Conservation (phyloP, 768 basidiomycete genomes). For the Gymnopilus dilepis region DNA sequence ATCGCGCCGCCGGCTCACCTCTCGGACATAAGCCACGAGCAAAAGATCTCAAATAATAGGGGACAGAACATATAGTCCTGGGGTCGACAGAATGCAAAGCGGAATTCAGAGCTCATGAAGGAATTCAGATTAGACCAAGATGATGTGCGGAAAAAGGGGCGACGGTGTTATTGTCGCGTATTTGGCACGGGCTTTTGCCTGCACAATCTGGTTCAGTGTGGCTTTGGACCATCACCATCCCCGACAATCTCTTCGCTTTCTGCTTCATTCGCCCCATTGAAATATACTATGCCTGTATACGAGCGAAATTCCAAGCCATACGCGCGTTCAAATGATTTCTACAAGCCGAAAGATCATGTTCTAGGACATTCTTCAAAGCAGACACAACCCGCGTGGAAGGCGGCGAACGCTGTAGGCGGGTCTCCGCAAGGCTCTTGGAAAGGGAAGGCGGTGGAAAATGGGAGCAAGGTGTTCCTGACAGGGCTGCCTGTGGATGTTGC, state of each 20-base stretch:
- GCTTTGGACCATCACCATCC: neutral
- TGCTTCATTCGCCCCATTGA: no score
- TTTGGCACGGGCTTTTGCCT: constrained; percentile 6
- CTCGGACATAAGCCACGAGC: no score
- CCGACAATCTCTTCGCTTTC: neutral
- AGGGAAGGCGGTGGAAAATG: constrained; percentile 41
- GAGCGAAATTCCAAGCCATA: constrained; percentile 5
- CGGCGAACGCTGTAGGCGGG: constrained; percentile 28
- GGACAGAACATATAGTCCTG: no score
- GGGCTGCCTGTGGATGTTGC: constrained; percentile 70
- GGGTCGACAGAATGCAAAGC: no score
- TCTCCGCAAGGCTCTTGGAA: constrained; percentile 29
- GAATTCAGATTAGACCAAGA: no score
- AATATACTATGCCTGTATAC: constrained; percentile 7
- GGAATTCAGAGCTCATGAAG: no score
- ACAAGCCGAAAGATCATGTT: constrained; percentile 58
- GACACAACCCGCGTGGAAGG: constrained; percentile 67
- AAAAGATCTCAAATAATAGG: no score
- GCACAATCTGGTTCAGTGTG: no score
- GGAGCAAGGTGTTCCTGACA: constrained; percentile 73
- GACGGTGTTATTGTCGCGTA: constrained; percentile 1
- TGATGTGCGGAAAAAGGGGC: no score
- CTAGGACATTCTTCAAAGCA: constrained; percentile 62
- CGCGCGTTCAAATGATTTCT: constrained; percentile 51
- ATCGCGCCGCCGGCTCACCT: no score